Conservation (phyloP, 495 filamentous ascomycete genomes). For the Daldinia bambusicola region DNA sequence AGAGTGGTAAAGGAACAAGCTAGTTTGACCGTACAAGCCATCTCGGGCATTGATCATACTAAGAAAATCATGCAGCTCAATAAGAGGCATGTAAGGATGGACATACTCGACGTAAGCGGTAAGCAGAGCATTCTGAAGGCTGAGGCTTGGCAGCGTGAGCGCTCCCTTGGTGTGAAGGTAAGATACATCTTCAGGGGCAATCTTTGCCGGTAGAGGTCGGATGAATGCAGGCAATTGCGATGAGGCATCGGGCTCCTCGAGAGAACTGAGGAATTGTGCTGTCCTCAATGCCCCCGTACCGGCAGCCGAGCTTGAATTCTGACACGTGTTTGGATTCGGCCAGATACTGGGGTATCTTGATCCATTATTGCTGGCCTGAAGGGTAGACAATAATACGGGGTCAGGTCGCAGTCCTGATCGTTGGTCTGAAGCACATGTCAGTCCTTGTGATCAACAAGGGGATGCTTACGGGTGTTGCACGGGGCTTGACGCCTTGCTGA, state of each 20-base stretch:
- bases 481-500: constrained; percentile 31
- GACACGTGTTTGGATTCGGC: constrained; percentile 43
- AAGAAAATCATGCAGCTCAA: constrained; percentile 81
- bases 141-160: constrained; percentile 71
- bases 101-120: constrained; percentile 83
- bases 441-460: constrained; percentile 33
- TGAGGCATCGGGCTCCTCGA: constrained; percentile 47
- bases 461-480: constrained; percentile 25
- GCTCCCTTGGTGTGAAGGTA: constrained; percentile 82
- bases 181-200: constrained; percentile 76
- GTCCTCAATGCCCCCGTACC: constrained; percentile 34
- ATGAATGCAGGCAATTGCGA: constrained; percentile 73
- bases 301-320: constrained; percentile 32
- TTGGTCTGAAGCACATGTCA: constrained; percentile 52
- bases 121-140: constrained; percentile 76
- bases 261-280: constrained; percentile 48
- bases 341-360: constrained; percentile 50
- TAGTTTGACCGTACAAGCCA: constrained; percentile 72
- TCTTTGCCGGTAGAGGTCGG: constrained; percentile 73
- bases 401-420: constrained; percentile 47
- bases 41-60: constrained; percentile 70
- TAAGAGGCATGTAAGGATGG: constrained; percentile 87
- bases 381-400: constrained; percentile 41
- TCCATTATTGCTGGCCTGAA: constrained; percentile 44
- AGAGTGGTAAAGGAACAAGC: constrained; percentile 81